Evolutionary conservation across 345 rosid species (phyloP).

Genomic region (Microthlaspi erraticum): DNA sequence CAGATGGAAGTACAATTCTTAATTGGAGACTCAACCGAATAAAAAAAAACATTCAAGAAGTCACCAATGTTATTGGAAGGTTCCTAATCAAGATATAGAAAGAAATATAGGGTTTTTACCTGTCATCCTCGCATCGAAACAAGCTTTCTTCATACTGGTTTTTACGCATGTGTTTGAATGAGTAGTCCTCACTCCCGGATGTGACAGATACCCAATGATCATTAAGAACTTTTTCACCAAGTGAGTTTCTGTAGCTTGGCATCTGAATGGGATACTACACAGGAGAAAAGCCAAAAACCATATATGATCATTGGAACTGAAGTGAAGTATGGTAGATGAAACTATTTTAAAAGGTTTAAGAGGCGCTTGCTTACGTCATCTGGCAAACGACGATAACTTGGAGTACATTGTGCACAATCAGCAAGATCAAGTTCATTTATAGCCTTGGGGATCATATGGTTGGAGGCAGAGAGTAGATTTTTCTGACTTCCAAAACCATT

Average conservation of each 20-base stretch:
- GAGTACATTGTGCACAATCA: constrained; percentile 88
- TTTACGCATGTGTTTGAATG: constrained; percentile 99
- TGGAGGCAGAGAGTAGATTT: constrained; percentile 60
- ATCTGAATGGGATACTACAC: constrained; percentile 84
- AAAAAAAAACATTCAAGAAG: constrained; percentile 23
- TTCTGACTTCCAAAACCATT: constrained; percentile 56
- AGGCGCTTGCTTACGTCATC: constrained; percentile 63
- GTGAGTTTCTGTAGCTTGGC: constrained; percentile 81
- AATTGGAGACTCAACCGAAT: background rate
- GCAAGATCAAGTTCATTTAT: constrained; percentile 93
- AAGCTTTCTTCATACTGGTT: constrained; percentile 99
- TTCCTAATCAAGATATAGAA: constrained; percentile 10
- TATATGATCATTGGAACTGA: constrained; percentile 15
- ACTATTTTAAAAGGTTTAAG: constrained; percentile 17
- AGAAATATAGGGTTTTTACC: constrained; percentile 55
- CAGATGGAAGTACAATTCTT: constrained; percentile 22
- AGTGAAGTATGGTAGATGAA: background rate
- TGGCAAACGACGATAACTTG: constrained; percentile 96
- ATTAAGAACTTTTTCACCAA: constrained; percentile 86
- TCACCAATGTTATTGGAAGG: constrained; percentile 2
- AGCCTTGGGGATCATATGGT: constrained; percentile 70
- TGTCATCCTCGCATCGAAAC: constrained; percentile 98
- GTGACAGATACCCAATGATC: constrained; percentile 99
- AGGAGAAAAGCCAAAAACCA: constrained; percentile 30
- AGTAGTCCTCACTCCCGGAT: constrained; percentile 99